Base-by-base conservation (phyloP, 257 asterid species). In the Scutellaria minor region DNA sequence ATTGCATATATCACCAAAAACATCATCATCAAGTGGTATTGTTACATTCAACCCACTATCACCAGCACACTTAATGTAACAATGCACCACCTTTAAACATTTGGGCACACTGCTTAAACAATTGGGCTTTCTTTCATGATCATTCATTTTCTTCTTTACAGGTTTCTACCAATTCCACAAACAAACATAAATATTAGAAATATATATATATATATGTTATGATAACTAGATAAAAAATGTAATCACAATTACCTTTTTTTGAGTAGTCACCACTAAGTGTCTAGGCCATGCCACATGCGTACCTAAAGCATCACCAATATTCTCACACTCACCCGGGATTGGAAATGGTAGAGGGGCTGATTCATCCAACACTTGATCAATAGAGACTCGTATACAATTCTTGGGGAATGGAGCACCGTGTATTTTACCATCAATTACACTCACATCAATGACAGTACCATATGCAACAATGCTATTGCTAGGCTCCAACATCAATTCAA, bases 271-370 rank as follows among this genome's bases (percentile, higher is more conserved):
- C 14, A 66, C 27, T 15, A 66, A 50, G 71, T 66, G 59, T 50
- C 10, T 18, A 66, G 58, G 60, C 71, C 71, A 47, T 47, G 60
- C 71, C n/a, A 65, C 46, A 27, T 65, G 59, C n/a, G 44, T 65
- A 24, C 71, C 58, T 47, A 65, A 6, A 7, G 58, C 71, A 65
- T 65, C 71, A 47, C 71, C 46, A 65, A 65, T 48, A 65, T 13
- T 65, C 7, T 65, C 58, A 65, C 71, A 65, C 58, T 24, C 71
- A 12, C 44, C 3, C 0, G 0, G 37, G 37, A 31, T 31, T 13
- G 57, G 58, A 65, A 46, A 2, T 47, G 71, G 71, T 13, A 65
- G 48, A 13, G 46, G 22, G 7, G 58, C 46, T 18, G 1, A 63
- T 27, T 12, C 59, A 7, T 66, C 59, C 31, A 48, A 27, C 8